phyloP scores from a whole-genome alignment of 148 eudicot genomes.

The Nepenthes mirabilis region DNA sequence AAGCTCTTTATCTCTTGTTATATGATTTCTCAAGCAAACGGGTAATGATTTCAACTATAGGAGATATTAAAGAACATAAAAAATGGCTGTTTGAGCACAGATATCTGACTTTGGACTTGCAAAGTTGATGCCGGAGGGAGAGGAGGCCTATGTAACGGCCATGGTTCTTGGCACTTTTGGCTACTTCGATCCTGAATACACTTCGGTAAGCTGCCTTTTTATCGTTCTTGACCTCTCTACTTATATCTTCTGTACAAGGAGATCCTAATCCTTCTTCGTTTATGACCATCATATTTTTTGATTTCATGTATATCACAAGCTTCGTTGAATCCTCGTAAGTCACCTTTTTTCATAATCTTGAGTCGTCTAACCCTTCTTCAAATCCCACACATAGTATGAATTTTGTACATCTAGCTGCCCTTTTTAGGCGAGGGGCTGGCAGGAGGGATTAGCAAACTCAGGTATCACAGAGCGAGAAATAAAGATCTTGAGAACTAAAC shows the following conservation, averaged over 20 bases:
- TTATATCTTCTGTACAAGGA: neutral
- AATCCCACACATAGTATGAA: too few relatives aligned
- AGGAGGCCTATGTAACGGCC: conserved; percentile 65
- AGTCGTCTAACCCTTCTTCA: too few relatives aligned
- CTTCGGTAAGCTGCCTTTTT: conserved; percentile 47
- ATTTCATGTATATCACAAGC: too few relatives aligned
- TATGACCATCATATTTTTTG: too few relatives aligned
- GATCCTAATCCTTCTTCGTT: too few relatives aligned
- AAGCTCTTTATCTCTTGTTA: neutral
- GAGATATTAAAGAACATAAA: neutral
- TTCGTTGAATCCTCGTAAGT: too few relatives aligned
- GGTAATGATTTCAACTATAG: neutral
- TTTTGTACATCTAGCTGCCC: too few relatives aligned
- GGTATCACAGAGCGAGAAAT: too few relatives aligned
- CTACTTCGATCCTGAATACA: conserved; percentile 87
- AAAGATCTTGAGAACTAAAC: too few relatives aligned
- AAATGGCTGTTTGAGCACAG: conserved; percentile 17
- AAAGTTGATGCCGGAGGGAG: conserved; percentile 93
- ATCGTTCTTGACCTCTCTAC: neutral
- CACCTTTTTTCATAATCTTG: too few relatives aligned
- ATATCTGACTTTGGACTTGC: conserved; percentile 96
- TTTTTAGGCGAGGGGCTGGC: too few relatives aligned
- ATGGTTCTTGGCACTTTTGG: conserved; percentile 90
- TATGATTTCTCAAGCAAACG: neutral
- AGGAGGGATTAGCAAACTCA: too few relatives aligned